A percentile compares a stretch with the other conserved stretches of the same genome.
These are phyloP conservation scores for Mycena epipterygia DNA, from an alignment of 768 basidiomycete species.

Conservation along the genomic window DNA sequence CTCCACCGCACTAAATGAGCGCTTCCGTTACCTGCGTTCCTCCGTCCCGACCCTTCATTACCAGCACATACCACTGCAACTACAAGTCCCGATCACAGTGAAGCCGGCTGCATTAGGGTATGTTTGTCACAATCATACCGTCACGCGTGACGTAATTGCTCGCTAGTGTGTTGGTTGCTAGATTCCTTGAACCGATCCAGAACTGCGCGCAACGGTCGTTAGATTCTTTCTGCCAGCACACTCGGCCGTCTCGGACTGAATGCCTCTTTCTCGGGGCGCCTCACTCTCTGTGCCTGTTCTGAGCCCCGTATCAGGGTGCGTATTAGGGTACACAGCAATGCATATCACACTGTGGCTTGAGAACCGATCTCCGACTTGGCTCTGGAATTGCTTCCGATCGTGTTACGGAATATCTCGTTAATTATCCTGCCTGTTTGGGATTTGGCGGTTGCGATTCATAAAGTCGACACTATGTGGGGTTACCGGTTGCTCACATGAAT, in stretches of 20 bases:
- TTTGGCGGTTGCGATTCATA: slow-evolving; percentile 32
- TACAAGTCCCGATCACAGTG: not conserved
- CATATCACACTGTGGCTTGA: not conserved
- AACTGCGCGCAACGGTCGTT: slow-evolving; percentile 29
- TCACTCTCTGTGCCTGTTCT: not conserved
- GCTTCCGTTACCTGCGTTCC: not conserved
- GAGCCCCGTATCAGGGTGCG: not conserved
- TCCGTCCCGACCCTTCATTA: not conserved
- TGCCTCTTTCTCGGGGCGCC: not conserved
- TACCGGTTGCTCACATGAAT: slow-evolving; percentile 32
- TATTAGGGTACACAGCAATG: not conserved
- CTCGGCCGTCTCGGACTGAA: slow-evolving; percentile 21
- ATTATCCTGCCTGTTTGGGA: slow-evolving; percentile 20
- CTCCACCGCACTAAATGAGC: slow-evolving; percentile 1
- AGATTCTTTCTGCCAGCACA: slow-evolving; percentile 17
- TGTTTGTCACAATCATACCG: slow-evolving; percentile 22
- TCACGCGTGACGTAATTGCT: slow-evolving; percentile 2
- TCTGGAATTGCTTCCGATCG: slow-evolving; percentile 21
- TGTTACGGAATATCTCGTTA: slow-evolving; percentile 24
- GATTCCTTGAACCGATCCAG: not conserved
- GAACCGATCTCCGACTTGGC: not conserved
- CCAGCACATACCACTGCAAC: not conserved
- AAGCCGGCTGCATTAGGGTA: slow-evolving; percentile 18
- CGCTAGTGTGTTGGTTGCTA: slow-evolving; percentile 26
- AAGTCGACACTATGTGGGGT: slow-evolving; percentile 32